Base-by-base conservation (phyloP, 2,329 filamentous ascomycete species). In the Talaromyces sp. region DNA sequence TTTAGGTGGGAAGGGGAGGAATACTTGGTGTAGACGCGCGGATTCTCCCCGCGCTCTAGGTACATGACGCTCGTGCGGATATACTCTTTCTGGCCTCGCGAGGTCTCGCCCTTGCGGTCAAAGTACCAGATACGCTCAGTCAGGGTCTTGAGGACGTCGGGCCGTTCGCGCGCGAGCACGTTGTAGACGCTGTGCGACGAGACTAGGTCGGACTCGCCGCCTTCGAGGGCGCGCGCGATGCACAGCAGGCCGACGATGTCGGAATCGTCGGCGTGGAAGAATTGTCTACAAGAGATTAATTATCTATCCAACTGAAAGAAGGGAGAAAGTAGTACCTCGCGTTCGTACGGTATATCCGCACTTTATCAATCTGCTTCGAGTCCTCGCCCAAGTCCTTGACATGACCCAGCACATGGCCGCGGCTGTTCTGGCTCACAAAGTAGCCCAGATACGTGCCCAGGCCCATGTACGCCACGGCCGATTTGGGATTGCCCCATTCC, bases 351-450 rank as follows among this genome's bases (percentile, higher is more conserved):
- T 96, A 96, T 75, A 96, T 96, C 67, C 92, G 88, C 63, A 96
- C 91, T 68, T 87, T 89, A 78, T 96, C 89, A 68, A 91, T 96
- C 77, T 92, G 87, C 4, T 82, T 85, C 27, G 88, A 82, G 72
- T 96, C 91, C 66, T 93, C 91, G 52, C 90, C 90, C 3, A 95
- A 83, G 75, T 96, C 91, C 77, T 96, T 93, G 68, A 96, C 91
- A 73, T 96, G 91, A 8, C 91, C 91, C 1, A 96, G 84, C 10
- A 96, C 89, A 75, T 96, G 91, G 51, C 91, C 91, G 19, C 86
- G 85, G 19, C 88, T 87, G 77, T 96, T 96, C 71, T 96, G 92
- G 26, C 86, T 90, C 46, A 96, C 86, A 64, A 95, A 93, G 79
- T 96, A 95, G 61, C 92, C 91, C 10, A 96, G 82, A 73, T 96